These are phyloP conservation scores for Raddia guianensis DNA, from an alignment of 176 grass and related monocot genomes.

Conservation along the genomic window DNA sequence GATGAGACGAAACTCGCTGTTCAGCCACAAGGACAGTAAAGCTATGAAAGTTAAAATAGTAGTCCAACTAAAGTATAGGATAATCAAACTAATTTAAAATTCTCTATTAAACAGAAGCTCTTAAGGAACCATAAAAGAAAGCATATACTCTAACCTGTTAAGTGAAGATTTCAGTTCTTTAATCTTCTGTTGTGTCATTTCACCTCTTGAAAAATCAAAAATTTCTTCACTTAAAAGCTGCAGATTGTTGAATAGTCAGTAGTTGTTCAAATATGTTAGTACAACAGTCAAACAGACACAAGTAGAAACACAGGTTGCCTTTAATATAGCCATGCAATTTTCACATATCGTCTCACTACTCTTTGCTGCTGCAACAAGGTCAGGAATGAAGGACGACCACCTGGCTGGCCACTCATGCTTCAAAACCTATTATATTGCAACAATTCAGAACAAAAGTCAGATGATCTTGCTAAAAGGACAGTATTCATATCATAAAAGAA, in stretches of 20 bases:
- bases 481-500: slow-evolving; percentile 8
- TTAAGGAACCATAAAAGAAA: slow-evolving; percentile 15
- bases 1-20: slow-evolving; percentile 97
- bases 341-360: slow-evolving; percentile 98
- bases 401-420: slow-evolving; percentile 98
- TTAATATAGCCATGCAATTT: slow-evolving; percentile 99
- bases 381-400: slow-evolving; percentile 94
- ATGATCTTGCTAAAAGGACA: slow-evolving; percentile 8
- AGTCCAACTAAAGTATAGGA: not conserved
- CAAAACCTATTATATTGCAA: slow-evolving; percentile 67
- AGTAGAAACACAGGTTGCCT: slow-evolving; percentile 58
- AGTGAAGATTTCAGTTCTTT: slow-evolving; percentile 99
- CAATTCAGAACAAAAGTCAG: slow-evolving; percentile 20
- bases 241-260: slow-evolving; percentile 28
- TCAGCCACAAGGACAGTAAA: slow-evolving; percentile 35
- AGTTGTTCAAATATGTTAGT: not conserved
- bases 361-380: slow-evolving; percentile 96
- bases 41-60: not conserved
- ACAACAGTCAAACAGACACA: slow-evolving; percentile 11
- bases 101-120: not conserved
- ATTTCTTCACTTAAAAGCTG: slow-evolving; percentile 99
- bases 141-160: slow-evolving; percentile 65
- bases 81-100: not conserved
- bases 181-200: slow-evolving; percentile 98
- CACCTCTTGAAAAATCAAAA: slow-evolving; percentile 99